phyloP scores from a whole-genome alignment of 2,329 filamentous ascomycete species.

The Gnomoniopsis smithogilvyi region DNA sequence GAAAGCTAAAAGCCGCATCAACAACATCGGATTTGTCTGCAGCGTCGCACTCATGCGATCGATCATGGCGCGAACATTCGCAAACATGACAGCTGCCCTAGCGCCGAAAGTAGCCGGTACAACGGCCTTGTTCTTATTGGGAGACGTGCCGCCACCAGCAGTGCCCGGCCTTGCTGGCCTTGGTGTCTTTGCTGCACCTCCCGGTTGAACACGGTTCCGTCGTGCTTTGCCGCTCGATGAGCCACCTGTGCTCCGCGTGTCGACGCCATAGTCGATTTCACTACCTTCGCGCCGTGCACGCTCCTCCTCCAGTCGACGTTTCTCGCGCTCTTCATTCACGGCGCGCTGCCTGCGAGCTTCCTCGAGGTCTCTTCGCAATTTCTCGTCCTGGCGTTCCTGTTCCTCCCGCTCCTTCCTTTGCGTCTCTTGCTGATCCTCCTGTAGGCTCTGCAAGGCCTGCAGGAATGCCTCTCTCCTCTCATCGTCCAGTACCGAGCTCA shows the following conservation, averaged over 20 bases:
- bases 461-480: constrained; percentile 87
- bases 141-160: constrained; percentile 1
- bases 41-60: constrained; percentile 48
- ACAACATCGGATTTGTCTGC: constrained; percentile 52
- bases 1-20: constrained; percentile 70
- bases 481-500: constrained; percentile 85
- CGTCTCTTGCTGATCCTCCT: constrained; percentile 78
- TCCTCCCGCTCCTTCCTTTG: constrained; percentile 63
- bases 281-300: constrained; percentile 45
- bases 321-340: constrained; percentile 58
- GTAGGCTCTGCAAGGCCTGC: constrained; percentile 77
- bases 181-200: constrained; percentile 10
- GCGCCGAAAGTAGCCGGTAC: constrained; percentile 38
- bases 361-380: constrained; percentile 53
- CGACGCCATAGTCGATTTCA: constrained; percentile 68
- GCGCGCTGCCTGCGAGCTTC: constrained; percentile 52
- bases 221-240: constrained; percentile 25
- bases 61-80: constrained; percentile 49
- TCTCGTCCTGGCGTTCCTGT: constrained; percentile 52
- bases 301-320: constrained; percentile 52
- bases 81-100: constrained; percentile 50
- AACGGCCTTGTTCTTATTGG: constrained; percentile 28
- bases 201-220: constrained; percentile 4
- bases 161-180: constrained; percentile 12
- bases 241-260: constrained; percentile 41